A percentile compares a stretch with the other conserved stretches of the same genome.
phyloP scores from a whole-genome alignment of 2,329 filamentous ascomycete species.

The Trichoderma simmonsii region DNA sequence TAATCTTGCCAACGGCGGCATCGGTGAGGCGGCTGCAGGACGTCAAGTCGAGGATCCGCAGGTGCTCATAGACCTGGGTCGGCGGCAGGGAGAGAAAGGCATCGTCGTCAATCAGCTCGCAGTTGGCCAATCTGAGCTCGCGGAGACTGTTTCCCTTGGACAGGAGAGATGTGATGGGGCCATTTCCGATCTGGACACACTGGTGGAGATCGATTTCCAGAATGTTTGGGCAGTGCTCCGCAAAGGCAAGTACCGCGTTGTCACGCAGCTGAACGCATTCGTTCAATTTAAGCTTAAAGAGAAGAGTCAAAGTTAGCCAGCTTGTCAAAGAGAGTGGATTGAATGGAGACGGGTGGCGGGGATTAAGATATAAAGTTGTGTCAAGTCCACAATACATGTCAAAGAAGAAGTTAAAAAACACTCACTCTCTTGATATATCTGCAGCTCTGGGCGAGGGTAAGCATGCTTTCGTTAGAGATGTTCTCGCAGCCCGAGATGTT shows the following conservation, averaged over 20 bases:
- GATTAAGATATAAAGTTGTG: not conserved
- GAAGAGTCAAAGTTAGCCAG: not conserved
- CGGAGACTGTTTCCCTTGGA: slow-evolving; percentile 77
- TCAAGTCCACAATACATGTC: not conserved
- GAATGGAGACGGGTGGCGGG: not conserved
- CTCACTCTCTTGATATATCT: slow-evolving; percentile 80
- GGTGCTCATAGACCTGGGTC: slow-evolving; percentile 71
- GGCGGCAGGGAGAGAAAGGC: slow-evolving; percentile 78
- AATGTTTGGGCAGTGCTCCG: slow-evolving; percentile 83
- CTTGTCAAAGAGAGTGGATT: not conserved
- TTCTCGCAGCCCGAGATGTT: slow-evolving; percentile 86
- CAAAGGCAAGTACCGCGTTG: slow-evolving; percentile 77
- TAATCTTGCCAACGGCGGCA: slow-evolving; percentile 82
- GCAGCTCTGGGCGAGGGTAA: slow-evolving; percentile 76
- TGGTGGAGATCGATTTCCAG: slow-evolving; percentile 94
- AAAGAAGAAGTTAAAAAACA: slow-evolving; percentile 16
- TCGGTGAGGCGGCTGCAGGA: slow-evolving; percentile 83
- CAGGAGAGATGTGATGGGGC: slow-evolving; percentile 77
- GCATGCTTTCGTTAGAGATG: slow-evolving; percentile 83
- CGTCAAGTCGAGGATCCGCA: slow-evolving; percentile 91
- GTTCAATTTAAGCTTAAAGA: slow-evolving; percentile 82
- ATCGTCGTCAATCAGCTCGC: slow-evolving; percentile 77
- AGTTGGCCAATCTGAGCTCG: slow-evolving; percentile 83
- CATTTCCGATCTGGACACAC: slow-evolving; percentile 76
- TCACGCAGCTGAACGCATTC: slow-evolving; percentile 84